Evolutionary conservation across 2,329 filamentous ascomycete genomes (phyloP).

Genomic region (Claviceps sp.): DNA sequence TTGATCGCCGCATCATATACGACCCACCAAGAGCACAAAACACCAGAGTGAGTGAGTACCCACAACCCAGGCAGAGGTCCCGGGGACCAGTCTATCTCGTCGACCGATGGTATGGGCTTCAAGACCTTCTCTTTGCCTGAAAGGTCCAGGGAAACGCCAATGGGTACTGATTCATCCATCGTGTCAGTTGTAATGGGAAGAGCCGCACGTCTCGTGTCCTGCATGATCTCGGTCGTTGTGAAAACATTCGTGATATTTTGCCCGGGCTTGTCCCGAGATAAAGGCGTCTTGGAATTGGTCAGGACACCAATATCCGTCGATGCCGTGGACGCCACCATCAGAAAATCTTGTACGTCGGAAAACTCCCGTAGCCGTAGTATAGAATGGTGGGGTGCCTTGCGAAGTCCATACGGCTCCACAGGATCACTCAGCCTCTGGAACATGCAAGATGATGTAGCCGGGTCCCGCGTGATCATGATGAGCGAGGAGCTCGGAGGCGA

Average conservation of each 20-base stretch:
- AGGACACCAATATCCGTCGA: conserved; percentile 69
- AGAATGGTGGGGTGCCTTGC: conserved; percentile 61
- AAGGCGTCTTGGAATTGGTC: conserved; percentile 54
- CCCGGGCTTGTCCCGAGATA: conserved; percentile 47
- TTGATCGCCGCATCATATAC: conserved; percentile 80
- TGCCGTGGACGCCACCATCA: conserved; percentile 72
- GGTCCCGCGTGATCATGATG: conserved; percentile 61
- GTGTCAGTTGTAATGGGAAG: conserved; percentile 51
- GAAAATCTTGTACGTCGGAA: conserved; percentile 63
- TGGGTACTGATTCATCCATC: conserved; percentile 55
- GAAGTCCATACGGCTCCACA: conserved; percentile 56
- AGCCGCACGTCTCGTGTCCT: conserved; percentile 62
- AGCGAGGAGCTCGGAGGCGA: conserved; percentile 54
- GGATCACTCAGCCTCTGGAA: conserved; percentile 66
- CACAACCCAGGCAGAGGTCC: conserved; percentile 73
- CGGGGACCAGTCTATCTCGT: conserved; percentile 64
- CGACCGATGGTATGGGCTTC: conserved; percentile 62
- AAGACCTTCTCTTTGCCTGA: conserved; percentile 67
- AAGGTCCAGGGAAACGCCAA: conserved; percentile 75
- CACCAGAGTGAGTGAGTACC: conserved; percentile 77
- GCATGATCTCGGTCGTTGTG: conserved; percentile 55
- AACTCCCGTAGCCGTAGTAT: conserved; percentile 68
- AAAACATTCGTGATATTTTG: conserved; percentile 54
- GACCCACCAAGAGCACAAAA: conserved; percentile 80
- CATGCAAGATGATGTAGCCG: conserved; percentile 41